These are phyloP conservation scores for Rosa chinensis DNA, from an alignment of 306 rosid genomes.

Conservation along the genomic window DNA sequence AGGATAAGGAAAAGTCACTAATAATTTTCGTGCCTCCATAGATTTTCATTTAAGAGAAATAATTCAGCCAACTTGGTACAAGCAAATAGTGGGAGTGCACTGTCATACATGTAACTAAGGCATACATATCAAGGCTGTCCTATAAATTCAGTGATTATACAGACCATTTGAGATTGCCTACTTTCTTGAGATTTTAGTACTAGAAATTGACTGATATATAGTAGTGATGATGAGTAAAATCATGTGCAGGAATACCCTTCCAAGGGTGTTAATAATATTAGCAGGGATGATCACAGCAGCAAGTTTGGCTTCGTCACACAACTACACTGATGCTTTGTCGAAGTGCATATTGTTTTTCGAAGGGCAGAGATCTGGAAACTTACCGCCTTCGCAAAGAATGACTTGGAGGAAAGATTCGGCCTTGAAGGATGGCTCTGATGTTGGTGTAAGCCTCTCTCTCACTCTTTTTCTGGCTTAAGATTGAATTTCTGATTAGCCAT, in stretches of 20 bases:
- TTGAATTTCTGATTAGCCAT: background rate
- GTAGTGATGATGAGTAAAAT: background rate
- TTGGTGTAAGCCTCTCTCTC: background rate
- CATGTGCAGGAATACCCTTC: background rate
- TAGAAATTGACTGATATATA: background rate
- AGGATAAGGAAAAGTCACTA: too few species aligned
- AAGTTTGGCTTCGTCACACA: background rate
- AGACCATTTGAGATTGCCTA: background rate
- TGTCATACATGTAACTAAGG: background rate
- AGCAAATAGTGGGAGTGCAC: background rate
- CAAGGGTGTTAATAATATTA: constrained; percentile 11
- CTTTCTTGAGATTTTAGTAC: background rate
- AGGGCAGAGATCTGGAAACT: constrained; percentile 21
- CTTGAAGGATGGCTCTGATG: constrained; percentile 11
- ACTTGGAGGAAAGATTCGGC: constrained; percentile 24
- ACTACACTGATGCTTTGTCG: constrained; percentile 19
- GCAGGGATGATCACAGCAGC: background rate
- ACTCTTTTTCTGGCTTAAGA: background rate
- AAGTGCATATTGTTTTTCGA: constrained; percentile 19
- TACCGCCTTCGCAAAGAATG: constrained; percentile 14
- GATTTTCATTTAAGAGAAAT: background rate
- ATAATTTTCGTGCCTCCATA: too few species aligned
- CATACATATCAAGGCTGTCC: background rate
- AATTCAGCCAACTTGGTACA: background rate
- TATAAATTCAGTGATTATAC: background rate